Percentiles rank a stretch among this genome's conserved stretches.
These are phyloP conservation scores for Tricholoma matsutake DNA, from an alignment of 768 basidiomycete genomes.

Conservation along the genomic window DNA sequence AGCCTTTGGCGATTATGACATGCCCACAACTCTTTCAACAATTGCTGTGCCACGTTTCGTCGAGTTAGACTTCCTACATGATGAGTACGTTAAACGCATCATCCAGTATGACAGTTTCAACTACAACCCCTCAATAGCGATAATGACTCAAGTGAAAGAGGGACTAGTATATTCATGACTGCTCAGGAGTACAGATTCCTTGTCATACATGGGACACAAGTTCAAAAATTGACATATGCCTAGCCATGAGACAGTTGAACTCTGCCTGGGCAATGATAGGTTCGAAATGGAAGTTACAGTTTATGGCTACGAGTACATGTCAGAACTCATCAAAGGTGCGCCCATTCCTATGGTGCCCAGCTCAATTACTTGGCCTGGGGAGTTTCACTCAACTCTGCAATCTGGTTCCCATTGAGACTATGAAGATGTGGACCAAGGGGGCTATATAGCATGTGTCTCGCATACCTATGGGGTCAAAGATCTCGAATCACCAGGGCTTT, in stretches of 20 bases:
- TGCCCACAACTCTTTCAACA: too few species aligned
- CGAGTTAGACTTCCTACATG: too few species aligned
- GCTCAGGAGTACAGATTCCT: background rate
- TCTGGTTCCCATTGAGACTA: background rate
- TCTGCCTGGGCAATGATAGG: constrained; percentile 14
- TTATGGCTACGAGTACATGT: constrained; percentile 10
- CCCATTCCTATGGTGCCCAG: background rate
- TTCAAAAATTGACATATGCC: too few species aligned
- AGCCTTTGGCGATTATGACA: too few species aligned
- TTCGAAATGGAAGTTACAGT: constrained; percentile 25
- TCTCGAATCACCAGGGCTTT: constrained; percentile 1
- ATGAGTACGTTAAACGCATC: too few species aligned
- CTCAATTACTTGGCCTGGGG: background rate
- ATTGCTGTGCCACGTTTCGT: too few species aligned
- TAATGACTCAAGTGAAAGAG: too few species aligned
- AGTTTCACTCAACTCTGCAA: too few species aligned
- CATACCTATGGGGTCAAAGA: constrained; percentile 12
- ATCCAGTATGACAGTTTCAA: too few species aligned
- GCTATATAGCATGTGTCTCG: background rate
- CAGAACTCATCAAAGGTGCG: constrained; percentile 12
- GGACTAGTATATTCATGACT: too few species aligned
- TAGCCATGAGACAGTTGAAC: background rate
- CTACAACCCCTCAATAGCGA: too few species aligned
- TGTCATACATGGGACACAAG: constrained; percentile 14
- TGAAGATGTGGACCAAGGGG: background rate